These are phyloP conservation scores for Phyllosticta citribraziliensis DNA, from an alignment of 2,329 filamentous ascomycete genomes.

Conservation along the genomic window DNA sequence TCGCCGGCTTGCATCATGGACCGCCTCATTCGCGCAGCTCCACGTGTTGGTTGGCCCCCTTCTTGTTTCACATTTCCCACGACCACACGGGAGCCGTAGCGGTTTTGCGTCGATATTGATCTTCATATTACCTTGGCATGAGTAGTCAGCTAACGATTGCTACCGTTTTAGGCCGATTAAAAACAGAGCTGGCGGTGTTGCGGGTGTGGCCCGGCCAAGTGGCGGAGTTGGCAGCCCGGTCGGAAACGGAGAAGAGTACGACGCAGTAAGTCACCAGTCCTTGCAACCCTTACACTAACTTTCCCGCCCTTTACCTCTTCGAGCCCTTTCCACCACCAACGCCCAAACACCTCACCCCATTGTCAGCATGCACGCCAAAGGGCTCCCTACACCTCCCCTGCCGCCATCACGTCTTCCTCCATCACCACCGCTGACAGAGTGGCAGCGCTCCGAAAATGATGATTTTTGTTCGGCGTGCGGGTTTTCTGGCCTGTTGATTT, in stretches of 20 bases:
- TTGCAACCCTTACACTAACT: slow-evolving; percentile 31
- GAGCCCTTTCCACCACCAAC: slow-evolving; percentile 10
- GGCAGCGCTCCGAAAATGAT: slow-evolving; percentile 55
- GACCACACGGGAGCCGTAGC: background rate
- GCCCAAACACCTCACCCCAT: slow-evolving; percentile 15
- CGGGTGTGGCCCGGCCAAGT: slow-evolving; percentile 56
- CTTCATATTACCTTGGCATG: background rate
- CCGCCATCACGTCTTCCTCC: slow-evolving; percentile 15
- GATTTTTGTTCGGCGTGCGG: slow-evolving; percentile 84
- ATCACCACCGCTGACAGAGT: slow-evolving; percentile 30
- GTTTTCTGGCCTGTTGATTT: slow-evolving; percentile 74
- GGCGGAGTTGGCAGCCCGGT: slow-evolving; percentile 55
- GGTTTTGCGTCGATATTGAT: background rate
- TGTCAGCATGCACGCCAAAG: slow-evolving; percentile 24
- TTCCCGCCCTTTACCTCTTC: slow-evolving; percentile 24
- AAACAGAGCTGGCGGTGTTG: slow-evolving; percentile 59
- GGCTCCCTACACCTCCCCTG: slow-evolving; percentile 12
- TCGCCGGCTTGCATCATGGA: background rate
- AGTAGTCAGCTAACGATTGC: slow-evolving; percentile 5
- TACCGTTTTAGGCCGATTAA: slow-evolving; percentile 56
- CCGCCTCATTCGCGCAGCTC: background rate
- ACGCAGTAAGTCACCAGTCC: slow-evolving; percentile 41
- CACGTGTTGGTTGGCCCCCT: slow-evolving; percentile 9
- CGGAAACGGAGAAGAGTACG: slow-evolving; percentile 47
- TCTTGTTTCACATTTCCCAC: slow-evolving; percentile 8